Evolutionary conservation across 208 protist genomes (phyloP), one percentile per base, ranked within the genome.

Genomic region (Blastocrithidia nonstop): DNA sequence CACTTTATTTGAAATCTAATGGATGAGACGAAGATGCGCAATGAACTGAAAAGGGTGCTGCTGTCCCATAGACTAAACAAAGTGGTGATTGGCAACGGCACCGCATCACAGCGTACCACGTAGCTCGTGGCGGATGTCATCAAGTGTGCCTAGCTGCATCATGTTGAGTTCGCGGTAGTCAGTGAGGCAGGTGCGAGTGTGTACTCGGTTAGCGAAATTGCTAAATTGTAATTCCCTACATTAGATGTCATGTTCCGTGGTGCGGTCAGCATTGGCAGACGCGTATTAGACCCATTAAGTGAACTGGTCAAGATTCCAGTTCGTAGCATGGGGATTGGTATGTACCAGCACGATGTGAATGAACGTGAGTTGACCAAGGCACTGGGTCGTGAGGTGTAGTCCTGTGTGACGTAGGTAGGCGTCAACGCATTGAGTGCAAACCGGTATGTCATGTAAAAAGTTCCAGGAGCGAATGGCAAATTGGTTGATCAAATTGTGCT

Each of bases 271-370:
- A 82, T 94, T 54, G 86, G 78, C 47, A 68, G 87, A 6, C 79
- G 87, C 27, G 73, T 94, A 43, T 76, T 86, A 28, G 82, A 94
- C 57, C 87, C 87, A 17, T 65, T 94, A 9, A 74, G 78, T 40
- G 87, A 94, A 55, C 61, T 92, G 16, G 79, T 88, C 6, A 94
- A 92, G 65, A 80, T 94, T 40, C 75, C 79, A 1, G 79, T 88
- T 25, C 66, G 63, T 28, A 73, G 68, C 54, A 76, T 94, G 66
- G 87, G 87, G 22, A 86, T 94, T 25, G 87, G 87, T 15, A 82
- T 88, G 75, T 94, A 94, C 58, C 87, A 94, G 57, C 73, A 92
- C 56, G 87, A 94, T 54, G 66, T 92, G 16, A 74, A 74, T 35
- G 71, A 81, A 39, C 65, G 54, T 21, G 64, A 69, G 41, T 60